Evolutionary conservation across 768 basidiomycete species (phyloP), one percentile per base, ranked within the genome.

Genomic region (Lentinula lateritia): DNA sequence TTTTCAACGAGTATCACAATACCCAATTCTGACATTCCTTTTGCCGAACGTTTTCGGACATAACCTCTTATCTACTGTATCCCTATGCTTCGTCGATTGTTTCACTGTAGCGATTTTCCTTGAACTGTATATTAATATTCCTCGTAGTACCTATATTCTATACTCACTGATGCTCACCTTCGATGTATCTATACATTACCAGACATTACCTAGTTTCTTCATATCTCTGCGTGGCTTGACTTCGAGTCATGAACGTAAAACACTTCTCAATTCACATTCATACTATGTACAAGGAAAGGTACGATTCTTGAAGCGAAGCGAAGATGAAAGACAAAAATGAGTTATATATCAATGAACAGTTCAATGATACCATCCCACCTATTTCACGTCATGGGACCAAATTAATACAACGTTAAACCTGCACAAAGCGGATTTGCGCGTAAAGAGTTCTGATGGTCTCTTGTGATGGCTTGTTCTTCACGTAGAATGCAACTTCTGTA

Each of bases 401-500:
- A 12, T 38, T 38, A 43, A 6, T 43, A 12, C 6, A n/a, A 16
- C 3, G 32, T 35, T n/a, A 59, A 34, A 18, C 5, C 6, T 10
- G 23, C 16, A 56, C 55, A 56, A 56, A 56, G 2, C 55, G 55
- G 32, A 60, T 20, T 18, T 60, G 32, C 6, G 20, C 59, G 39
- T 60, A 60, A 39, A 34, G 34, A 36, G 59, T 60, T 38, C 9
- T 12, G 10, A 60, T 50, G 13, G 18, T 50, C 16, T 39, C 28
- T 9, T 32, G 9, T 32, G 46, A 15, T 4, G 45, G 58, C 10
- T 60, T 45, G 5, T 39, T 13, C 23, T 60, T 16, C 4, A 63
- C 62, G 46, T 46, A 53, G 62, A 88, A 79, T 0, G 74, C 84
- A 2, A 88, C 74, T 64, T 88, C 86, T 60, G 78, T 82, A 0